Evolutionary conservation across 441 rosid species (phyloP).

Genomic region (Eutrema salsugineum): DNA sequence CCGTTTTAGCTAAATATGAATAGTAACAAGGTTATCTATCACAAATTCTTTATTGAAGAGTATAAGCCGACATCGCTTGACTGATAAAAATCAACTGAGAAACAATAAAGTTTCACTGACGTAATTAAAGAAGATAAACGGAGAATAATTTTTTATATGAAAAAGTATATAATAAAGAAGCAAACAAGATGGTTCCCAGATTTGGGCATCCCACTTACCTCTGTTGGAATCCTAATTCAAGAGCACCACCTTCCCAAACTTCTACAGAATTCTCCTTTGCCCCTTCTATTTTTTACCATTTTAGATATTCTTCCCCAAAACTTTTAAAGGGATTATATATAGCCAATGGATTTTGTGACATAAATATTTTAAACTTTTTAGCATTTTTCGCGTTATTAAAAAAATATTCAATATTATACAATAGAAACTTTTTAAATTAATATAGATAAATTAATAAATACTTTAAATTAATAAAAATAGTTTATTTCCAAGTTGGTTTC

Average conservation of each 20-base stretch:
- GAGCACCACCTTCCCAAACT: slow-evolving; percentile 40
- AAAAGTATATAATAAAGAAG: slow-evolving; percentile 9
- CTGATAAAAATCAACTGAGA: slow-evolving; percentile 10
- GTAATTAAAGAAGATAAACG: not conserved
- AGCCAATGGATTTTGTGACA: not conserved
- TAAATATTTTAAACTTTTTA: not conserved
- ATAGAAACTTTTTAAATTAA: too few relatives aligned
- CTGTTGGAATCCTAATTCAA: slow-evolving; percentile 56
- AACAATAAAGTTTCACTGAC: slow-evolving; percentile 22
- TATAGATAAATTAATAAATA: too few relatives aligned
- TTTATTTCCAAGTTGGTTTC: too few relatives aligned
- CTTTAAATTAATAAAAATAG: too few relatives aligned
- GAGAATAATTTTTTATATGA: not conserved
- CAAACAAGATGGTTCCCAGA: slow-evolving; percentile 30
- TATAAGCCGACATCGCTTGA: slow-evolving; percentile 12
- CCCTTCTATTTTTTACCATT: not conserved
- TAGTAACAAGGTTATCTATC: too few relatives aligned
- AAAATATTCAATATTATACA: too few relatives aligned
- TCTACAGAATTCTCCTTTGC: slow-evolving; percentile 21
- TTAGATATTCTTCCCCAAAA: not conserved
- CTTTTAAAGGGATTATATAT: not conserved
- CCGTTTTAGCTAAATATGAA: too few relatives aligned
- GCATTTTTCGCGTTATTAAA: too few relatives aligned
- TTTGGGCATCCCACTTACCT: slow-evolving; percentile 47
- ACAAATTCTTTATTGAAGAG: too few relatives aligned